Evolutionary conservation across 495 filamentous ascomycete species (phyloP).

Genomic region (Jackrogersella minutella): DNA sequence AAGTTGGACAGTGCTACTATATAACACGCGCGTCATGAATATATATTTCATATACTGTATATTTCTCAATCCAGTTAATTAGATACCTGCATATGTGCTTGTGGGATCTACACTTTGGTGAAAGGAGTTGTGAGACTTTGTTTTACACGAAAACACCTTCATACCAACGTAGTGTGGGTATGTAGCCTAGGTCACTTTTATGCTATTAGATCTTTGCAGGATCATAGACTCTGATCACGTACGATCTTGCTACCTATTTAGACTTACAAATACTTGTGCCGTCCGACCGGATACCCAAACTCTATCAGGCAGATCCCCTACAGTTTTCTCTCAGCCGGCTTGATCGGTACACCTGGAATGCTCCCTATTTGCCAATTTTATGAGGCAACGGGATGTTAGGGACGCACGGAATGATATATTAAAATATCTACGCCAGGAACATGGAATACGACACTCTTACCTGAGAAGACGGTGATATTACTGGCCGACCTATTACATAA

Average conservation of each 20-base stretch:
- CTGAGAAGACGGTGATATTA: not conserved
- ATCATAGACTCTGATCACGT: too few species aligned
- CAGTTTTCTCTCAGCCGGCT: not conserved
- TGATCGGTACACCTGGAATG: not conserved
- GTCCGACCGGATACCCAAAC: not conserved
- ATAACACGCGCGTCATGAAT: not conserved
- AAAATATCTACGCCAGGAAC: not conserved
- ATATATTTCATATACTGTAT: too few species aligned
- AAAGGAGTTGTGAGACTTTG: not conserved
- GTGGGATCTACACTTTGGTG: not conserved
- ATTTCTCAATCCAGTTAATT: too few species aligned
- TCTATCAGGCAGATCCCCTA: not conserved
- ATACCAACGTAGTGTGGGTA: not conserved
- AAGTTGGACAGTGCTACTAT: not conserved
- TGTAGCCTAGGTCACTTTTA: not conserved
- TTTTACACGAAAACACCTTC: not conserved
- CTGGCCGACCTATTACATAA: not conserved
- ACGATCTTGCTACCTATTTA: not conserved
- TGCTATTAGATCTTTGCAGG: too few species aligned
- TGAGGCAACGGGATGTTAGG: not conserved
- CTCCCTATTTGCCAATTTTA: not conserved
- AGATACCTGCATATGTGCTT: too few species aligned
- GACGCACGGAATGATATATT: not conserved
- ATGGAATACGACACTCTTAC: not conserved
- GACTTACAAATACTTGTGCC: not conserved